These are phyloP conservation scores for Firmiana major DNA, from an alignment of 345 rosid genomes.

Conservation along the genomic window DNA sequence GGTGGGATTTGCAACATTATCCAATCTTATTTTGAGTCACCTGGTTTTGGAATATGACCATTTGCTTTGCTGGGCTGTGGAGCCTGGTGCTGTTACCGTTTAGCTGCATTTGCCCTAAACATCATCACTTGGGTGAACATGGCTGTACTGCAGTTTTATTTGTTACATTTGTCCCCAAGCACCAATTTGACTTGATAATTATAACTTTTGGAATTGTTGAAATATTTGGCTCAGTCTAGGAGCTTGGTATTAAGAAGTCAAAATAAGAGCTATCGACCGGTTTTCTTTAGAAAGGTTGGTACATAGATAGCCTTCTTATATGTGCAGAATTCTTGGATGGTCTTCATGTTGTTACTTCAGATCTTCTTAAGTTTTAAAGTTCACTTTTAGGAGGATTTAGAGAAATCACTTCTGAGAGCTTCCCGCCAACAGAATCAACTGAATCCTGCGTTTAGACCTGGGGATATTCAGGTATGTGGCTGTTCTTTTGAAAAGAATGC, in stretches of 20 bases:
- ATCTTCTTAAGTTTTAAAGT: slow-evolving; percentile 8
- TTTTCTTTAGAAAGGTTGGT: slow-evolving; percentile 88
- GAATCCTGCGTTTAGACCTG: slow-evolving; percentile 65
- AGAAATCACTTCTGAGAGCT: slow-evolving; percentile 67
- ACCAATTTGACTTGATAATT: neutral
- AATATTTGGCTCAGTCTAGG: slow-evolving; percentile 58
- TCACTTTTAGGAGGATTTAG: slow-evolving; percentile 68
- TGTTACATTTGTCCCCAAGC: neutral
- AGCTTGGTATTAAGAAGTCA: slow-evolving; percentile 78
- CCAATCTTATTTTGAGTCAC: neutral
- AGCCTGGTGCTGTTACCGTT: neutral
- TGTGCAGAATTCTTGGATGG: neutral
- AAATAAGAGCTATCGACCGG: slow-evolving; percentile 77
- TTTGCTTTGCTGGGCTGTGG: neutral
- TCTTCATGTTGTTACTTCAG: neutral
- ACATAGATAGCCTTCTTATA: neutral
- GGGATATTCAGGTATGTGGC: slow-evolving; percentile 71
- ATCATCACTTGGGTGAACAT: neutral
- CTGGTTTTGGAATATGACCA: neutral
- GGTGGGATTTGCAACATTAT: neutral
- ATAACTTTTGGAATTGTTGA: slow-evolving; percentile 1
- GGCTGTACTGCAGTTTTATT: neutral
- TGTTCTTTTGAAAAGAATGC: slow-evolving; percentile 1
- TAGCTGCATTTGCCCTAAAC: neutral
- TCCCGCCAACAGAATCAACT: slow-evolving; percentile 64